Evolutionary conservation across 345 rosid genomes (phyloP), one percentile per base, ranked within the genome.

Genomic region (Rhizophora apiculata): DNA sequence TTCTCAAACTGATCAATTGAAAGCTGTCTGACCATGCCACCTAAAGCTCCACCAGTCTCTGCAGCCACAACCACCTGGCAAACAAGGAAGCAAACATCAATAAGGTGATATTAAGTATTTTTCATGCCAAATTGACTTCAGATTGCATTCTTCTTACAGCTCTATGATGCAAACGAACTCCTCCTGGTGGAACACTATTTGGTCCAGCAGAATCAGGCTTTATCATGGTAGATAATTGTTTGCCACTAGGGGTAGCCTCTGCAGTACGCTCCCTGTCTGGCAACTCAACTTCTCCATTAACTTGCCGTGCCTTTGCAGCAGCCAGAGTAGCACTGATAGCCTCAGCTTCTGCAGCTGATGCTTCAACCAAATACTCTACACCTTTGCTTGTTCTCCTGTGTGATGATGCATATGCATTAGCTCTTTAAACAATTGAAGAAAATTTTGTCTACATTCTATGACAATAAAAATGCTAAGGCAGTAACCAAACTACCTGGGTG

Each of bases 291-390:
- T 85, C 93, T 56, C 98, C 97, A 70, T 95, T 95, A 74, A 80
- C 85, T 76, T 90, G 97, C 9, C 98, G 89, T 63, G 99, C 99
- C 86, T 95, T 95, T 5, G 93, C 98, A 75, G 99, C 99, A 76
- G 96, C 96, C 73, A 92, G 77, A n/a, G 99, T 86, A 65, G 98
- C 98, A 84, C 85, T 85, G 68, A 95, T 95, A 68, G 99, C 99
- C 79, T 92, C 98, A 53, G 99, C 99, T 86, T 95, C 99, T 13
- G 90, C 99, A 39, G 99, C 99, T 37, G 99, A 88, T 77, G 98
- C 97, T 80, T 95, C 92, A 71, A 95, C 99, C 71, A 95, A 85
- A 82, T 88, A 92, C 79, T 95, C 98, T 46, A 95, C 98, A 36
- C 96, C 98, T 84, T 92, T 95, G 81, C 75, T 90, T 64, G 79